Evolutionary conservation across 257 asterid genomes (phyloP), one percentile per base, ranked within the genome.

Genomic region (Cynanchum wilfordii): DNA sequence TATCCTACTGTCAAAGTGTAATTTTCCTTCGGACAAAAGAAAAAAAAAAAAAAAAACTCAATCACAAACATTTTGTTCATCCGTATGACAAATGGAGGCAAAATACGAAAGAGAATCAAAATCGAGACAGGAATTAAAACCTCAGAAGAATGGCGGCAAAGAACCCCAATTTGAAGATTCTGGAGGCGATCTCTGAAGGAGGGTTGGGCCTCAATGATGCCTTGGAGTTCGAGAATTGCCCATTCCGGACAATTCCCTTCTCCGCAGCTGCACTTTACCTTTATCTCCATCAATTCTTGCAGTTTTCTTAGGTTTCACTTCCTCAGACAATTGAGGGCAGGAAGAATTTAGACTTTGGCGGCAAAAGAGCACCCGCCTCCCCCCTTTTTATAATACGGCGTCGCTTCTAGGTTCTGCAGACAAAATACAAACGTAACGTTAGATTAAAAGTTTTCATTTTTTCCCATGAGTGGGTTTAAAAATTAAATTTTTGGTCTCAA

Each of bases 181-280:
- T 87, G 94, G 70, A 92, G 81, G 77, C 81, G 82, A 80, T 82
- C 72, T 59, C 82, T 81, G 74, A 87, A 80, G 22, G 87, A 69
- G 74, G 96, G 85, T 70, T 92, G 98, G 36, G 90, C 87, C 82
- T 95, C 96, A 47, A 95, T 88, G 15, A 84, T 83, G 47, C 99
- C 98, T 79, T 95, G 99, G 50, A 92, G 86, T 79, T 95, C 99
- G 71, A 92, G 81, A 17, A 95, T 75, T 36, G 96, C 99, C 99
- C 97, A 92, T 77, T 95, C 99, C 0, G 87, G 87, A 78, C 99
- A 92, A 17, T 82, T 81, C 38, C 83, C 89, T 77, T 88, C 89
- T 69, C 94, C 98, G 49, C 99, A 95, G 5, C 89, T 86, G 89
- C 99, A 95, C 75, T 85, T 95, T 55, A 92, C 90, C 77, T 82